These are phyloP conservation scores for Aspergillus felis DNA, from an alignment of 2,329 filamentous ascomycete species.

Conservation along the genomic window DNA sequence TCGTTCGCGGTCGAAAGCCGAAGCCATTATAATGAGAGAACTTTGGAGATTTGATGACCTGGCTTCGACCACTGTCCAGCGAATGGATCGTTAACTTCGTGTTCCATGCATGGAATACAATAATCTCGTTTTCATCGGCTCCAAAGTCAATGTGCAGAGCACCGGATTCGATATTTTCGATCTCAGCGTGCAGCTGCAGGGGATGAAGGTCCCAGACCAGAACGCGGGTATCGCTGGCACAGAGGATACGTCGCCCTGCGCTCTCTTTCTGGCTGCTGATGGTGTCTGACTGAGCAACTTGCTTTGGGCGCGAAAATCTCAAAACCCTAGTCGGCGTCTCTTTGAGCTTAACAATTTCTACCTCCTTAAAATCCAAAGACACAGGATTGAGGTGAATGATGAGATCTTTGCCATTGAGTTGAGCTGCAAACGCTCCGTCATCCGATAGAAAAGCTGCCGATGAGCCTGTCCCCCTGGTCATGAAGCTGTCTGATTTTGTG, in stretches of 20 bases:
- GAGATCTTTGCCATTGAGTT: slow-evolving; percentile 30
- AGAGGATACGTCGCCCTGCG: slow-evolving; percentile 30
- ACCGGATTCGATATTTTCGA: slow-evolving; percentile 37
- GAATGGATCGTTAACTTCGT: slow-evolving; percentile 36
- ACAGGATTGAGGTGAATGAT: slow-evolving; percentile 27
- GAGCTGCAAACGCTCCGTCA: slow-evolving; percentile 26
- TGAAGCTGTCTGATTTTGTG: neutral
- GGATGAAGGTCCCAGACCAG: slow-evolving; percentile 36
- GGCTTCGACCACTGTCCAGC: slow-evolving; percentile 32
- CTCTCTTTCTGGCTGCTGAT: slow-evolving; percentile 1
- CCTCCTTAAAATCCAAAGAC: slow-evolving; percentile 27
- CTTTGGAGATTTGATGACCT: slow-evolving; percentile 39
- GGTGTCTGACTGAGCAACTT: neutral
- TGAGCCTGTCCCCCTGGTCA: slow-evolving; percentile 2
- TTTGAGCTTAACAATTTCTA: slow-evolving; percentile 29
- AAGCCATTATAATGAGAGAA: slow-evolving; percentile 33
- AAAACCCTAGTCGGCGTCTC: slow-evolving; percentile 29
- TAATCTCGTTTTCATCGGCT: slow-evolving; percentile 31
- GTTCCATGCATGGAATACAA: slow-evolving; percentile 39
- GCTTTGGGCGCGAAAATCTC: slow-evolving; percentile 23
- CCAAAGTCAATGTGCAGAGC: slow-evolving; percentile 38
- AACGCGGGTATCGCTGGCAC: slow-evolving; percentile 31
- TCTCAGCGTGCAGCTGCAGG: slow-evolving; percentile 35
- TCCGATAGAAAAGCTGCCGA: slow-evolving; percentile 26
- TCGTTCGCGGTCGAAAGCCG: slow-evolving; percentile 38